Evolutionary conservation across 495 filamentous ascomycete species (phyloP).

Genomic region (Chaetomium tenue): DNA sequence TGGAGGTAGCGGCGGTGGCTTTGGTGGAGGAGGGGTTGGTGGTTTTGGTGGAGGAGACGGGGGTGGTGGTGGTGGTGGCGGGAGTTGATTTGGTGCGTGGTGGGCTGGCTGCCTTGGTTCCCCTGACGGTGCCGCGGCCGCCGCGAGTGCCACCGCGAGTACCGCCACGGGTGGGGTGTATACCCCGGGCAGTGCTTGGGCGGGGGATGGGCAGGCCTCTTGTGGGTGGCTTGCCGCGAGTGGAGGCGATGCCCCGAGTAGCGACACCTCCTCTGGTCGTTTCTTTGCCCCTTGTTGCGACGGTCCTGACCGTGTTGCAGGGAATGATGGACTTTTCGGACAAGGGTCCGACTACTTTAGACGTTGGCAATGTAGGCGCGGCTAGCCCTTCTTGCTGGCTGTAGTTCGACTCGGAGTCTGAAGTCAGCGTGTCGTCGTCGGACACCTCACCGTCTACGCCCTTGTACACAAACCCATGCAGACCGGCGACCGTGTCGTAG

Average conservation of each 20-base stretch:
- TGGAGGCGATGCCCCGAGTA: not conserved
- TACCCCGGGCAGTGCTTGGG: not conserved
- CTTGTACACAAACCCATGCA: no score
- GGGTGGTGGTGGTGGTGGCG: no score
- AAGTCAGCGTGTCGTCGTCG: not conserved
- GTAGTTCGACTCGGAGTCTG: not conserved
- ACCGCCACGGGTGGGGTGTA: not conserved
- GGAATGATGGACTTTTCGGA: not conserved
- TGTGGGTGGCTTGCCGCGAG: not conserved
- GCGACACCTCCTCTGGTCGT: not conserved
- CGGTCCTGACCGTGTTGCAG: not conserved
- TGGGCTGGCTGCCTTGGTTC: not conserved
- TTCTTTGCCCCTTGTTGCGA: not conserved
- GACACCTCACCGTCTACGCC: not conserved
- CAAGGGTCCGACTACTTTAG: not conserved
- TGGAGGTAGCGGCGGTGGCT: not conserved
- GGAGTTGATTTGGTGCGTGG: not conserved
- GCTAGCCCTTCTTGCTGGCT: not conserved
- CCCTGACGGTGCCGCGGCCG: not conserved
- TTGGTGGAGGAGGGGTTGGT: not conserved
- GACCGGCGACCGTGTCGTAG: no score
- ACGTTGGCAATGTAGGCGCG: not conserved
- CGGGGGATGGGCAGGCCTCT: not conserved
- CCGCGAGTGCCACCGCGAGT: no score
- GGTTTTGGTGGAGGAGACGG: not conserved